Base-by-base conservation (phyloP, 306 rosid species). In the Albizia julibrissin region DNA sequence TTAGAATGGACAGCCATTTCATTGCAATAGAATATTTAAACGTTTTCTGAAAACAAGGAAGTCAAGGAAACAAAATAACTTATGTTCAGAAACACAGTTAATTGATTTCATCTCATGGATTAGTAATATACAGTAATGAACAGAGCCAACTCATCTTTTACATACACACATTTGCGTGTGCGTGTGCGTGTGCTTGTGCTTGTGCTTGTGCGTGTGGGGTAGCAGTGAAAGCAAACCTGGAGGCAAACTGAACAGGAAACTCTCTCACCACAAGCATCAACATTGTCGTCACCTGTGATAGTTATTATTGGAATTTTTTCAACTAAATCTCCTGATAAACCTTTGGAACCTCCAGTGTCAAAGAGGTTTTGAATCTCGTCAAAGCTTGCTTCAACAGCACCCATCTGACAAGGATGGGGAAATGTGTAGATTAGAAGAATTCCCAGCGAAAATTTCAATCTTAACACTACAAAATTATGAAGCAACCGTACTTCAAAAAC, bases 161-260 rank as follows among this genome's bases (percentile, higher is more conserved):
- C 1, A 26, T 5, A 59, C 3, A n/a, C 65, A 58, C 29, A 22
- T 3, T 58, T 22, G 31, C 1, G 65, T 0, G 65, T 3, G 14
- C 9, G 11, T 7, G 24, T 6, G 31, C n/a, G n/a, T n/a, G n/a
- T n/a, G n/a, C n/a, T n/a, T n/a, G n/a, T n/a, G n/a, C n/a, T n/a
- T n/a, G n/a, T 22, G 31, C 1, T 31, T 0, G 65, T 3, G 14
- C 9, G 11, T 7, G 24, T 6, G 31, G 27, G 18, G 18, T 26
- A 77, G 8, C 43, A 27, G 44, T 22, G 13, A 31, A 40, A 16
- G 73, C 84, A 56, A 67, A 95, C 99, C 99, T 95, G 99, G 79
- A 93, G 97, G 88, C 99, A 95, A 73, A 95, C 99, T 26, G 98
- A 95, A 77, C 99, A 95, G 16, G 92, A 92, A 78, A 90, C 94